Percentiles rank a stretch among this genome's conserved stretches.
phyloP scores from a whole-genome alignment of 2,329 filamentous ascomycete species.

The Neurospora sp. region DNA sequence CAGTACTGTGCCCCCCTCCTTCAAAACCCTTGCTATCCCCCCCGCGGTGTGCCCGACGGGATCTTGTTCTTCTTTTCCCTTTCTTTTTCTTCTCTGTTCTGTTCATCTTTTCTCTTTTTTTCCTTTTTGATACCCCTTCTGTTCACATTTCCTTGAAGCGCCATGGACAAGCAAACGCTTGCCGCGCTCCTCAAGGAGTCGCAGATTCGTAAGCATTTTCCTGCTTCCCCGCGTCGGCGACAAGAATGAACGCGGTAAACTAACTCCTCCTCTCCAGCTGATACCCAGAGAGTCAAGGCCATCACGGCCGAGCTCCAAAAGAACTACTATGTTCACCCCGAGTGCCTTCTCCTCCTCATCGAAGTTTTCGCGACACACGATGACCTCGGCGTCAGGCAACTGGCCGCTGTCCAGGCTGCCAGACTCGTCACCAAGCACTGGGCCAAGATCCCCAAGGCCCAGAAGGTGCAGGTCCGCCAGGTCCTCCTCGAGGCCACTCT shows the following conservation, averaged over 20 bases:
- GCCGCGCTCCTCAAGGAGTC: conserved; percentile 19
- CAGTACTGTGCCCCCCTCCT: background rate
- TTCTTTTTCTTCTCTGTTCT: conserved; percentile 7
- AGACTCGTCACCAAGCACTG: conserved; percentile 81
- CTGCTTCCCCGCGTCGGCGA: background rate
- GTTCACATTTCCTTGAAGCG: conserved; percentile 8
- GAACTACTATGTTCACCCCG: conserved; percentile 79
- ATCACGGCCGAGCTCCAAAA: conserved; percentile 86
- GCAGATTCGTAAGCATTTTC: conserved; percentile 16
- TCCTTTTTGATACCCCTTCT: conserved; percentile 8
- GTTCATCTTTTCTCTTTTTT: conserved; percentile 7
- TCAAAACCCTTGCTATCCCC: background rate
- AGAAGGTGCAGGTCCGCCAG: conserved; percentile 72
- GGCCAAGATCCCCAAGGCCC: conserved; percentile 58
- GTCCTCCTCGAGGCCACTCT: conserved; percentile 77
- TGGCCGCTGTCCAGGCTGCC: conserved; percentile 82
- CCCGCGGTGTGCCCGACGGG: conserved; percentile 3
- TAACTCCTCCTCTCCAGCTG: conserved; percentile 44
- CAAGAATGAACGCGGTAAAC: background rate
- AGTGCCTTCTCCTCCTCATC: conserved; percentile 75
- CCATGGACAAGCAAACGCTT: conserved; percentile 18
- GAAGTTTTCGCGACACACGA: conserved; percentile 78
- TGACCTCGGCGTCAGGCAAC: conserved; percentile 65
- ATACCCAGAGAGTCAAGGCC: conserved; percentile 81
- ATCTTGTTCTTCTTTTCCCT: conserved; percentile 5